phyloP scores from a whole-genome alignment of 148 eudicot genomes.

The Dysphania ambrosioides region DNA sequence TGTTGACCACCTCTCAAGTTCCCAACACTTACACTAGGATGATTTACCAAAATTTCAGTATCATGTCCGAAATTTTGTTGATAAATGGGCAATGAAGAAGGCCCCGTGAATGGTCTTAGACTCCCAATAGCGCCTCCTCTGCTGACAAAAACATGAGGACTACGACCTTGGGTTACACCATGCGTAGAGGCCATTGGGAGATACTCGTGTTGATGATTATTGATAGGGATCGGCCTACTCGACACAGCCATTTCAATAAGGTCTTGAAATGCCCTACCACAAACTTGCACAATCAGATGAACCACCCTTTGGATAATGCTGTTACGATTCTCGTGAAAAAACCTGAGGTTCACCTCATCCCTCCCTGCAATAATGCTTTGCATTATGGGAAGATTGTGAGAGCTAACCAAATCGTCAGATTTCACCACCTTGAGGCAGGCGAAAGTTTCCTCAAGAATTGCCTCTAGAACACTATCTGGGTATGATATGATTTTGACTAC shows the following conservation, averaged over 20 bases:
- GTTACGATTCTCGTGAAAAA: conserved; percentile 22
- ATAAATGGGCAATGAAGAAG: too few species aligned
- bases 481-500: background rate
- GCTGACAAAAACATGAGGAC: too few species aligned
- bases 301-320: conserved; percentile 8
- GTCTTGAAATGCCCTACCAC: conserved; percentile 32
- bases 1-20: too few species aligned
- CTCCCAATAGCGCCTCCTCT: too few species aligned
- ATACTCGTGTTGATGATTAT: too few species aligned
- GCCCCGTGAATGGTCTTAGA: too few species aligned
- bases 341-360: background rate
- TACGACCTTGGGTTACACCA: too few species aligned
- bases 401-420: background rate
- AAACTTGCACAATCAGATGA: conserved; percentile 20
- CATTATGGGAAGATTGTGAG: conserved; percentile 16
- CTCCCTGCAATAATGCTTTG: conserved; percentile 11
- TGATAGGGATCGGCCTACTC: too few species aligned
- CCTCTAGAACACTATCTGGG: conserved; percentile 7
- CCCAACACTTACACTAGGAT: too few species aligned
- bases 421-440: conserved; percentile 14
- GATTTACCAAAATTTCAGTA: too few species aligned
- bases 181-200: too few species aligned
- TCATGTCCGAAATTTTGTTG: too few species aligned
- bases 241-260: conserved; percentile 14
- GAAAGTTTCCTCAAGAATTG: conserved; percentile 23